Base-by-base conservation (phyloP, 495 filamentous ascomycete species). In the Penicillium cataractarum region DNA sequence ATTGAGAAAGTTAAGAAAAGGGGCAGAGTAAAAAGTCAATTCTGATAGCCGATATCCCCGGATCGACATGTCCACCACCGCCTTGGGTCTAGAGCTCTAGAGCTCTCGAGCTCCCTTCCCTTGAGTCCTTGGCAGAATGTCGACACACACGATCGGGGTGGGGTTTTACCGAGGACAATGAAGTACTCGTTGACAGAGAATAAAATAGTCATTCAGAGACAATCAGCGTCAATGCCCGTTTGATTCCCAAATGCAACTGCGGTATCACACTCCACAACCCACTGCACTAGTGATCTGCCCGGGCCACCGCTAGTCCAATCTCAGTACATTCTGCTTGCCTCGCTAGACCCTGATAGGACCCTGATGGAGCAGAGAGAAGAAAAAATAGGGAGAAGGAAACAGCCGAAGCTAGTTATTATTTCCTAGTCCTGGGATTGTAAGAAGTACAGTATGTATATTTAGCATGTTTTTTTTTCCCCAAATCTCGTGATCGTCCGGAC, bases 1-100 rank as follows among this genome's bases (percentile, higher is more conserved):
- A 2, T 2, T 3, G 12, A 4, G 4, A 32, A 55, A 17, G 7
- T 0, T n/a, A 32, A 8, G 27, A 26, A 33, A 53, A 53, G 46
- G 46, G 46, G 26, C 7, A 50, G 46, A 3, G 48, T 24, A 29
- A 22, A 46, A 46, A 52, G 49, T 52, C 29, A 32, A 21, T 52
- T 52, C 26, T 52, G 49, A 22, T 33, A 56, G 35, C 33, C 54
- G 54, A 39, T 21, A 53, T 66, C 61, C 63, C 66, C 58, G 53
- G 68, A 71, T 66, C 46, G 63, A 64, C 66, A 60, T 50, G 42
- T 69, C 62, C 27, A 15, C 29, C 32, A 8, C 27, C 31, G n/a
- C n/a, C 31, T 54, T 35, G 17, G 27, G 51, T 35, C 46, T 13
- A 22, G 51, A 21, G 51, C 51, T 37, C 19, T 22, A 6, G 31